Conservation (phyloP, 2,329 filamentous ascomycete species). For the Pseudocercospora fuligena region DNA sequence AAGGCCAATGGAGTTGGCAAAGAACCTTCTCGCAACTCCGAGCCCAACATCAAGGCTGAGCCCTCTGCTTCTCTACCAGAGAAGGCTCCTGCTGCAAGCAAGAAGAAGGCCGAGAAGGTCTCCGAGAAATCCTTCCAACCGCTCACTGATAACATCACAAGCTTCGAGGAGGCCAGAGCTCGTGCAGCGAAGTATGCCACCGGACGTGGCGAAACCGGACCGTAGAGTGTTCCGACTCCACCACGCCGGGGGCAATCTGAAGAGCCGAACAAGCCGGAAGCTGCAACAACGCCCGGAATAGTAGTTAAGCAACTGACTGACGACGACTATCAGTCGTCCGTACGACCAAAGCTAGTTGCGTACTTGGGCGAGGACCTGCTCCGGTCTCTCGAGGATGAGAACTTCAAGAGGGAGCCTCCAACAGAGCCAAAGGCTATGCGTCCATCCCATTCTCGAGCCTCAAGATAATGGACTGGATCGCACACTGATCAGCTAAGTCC, state of each 20-base stretch:
- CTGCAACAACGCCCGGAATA: too few relatives aligned
- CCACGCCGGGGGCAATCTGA: neutral
- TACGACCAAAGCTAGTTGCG: too few relatives aligned
- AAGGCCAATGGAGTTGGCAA: neutral
- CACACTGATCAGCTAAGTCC: neutral
- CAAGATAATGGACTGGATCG: neutral
- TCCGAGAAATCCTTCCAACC: conserved; percentile 1
- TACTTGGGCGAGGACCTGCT: too few relatives aligned
- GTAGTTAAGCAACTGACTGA: too few relatives aligned
- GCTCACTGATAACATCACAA: conserved; percentile 6
- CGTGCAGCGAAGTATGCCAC: neutral
- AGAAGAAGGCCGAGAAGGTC: conserved; percentile 11
- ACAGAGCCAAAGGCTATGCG: too few relatives aligned
- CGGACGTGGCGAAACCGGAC: neutral
- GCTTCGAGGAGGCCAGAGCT: conserved; percentile 12
- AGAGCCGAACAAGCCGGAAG: neutral
- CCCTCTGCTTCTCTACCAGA: neutral
- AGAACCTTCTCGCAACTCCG: neutral
- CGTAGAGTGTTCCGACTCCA: neutral
- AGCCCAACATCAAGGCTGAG: neutral
- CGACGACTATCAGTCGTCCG: too few relatives aligned
- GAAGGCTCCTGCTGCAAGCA: neutral
- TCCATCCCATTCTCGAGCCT: neutral
- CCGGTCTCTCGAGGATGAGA: too few relatives aligned
- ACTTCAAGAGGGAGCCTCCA: too few relatives aligned